Conservation (phyloP, 805 yeast species). For the Yarrowia keelungensis region DNA sequence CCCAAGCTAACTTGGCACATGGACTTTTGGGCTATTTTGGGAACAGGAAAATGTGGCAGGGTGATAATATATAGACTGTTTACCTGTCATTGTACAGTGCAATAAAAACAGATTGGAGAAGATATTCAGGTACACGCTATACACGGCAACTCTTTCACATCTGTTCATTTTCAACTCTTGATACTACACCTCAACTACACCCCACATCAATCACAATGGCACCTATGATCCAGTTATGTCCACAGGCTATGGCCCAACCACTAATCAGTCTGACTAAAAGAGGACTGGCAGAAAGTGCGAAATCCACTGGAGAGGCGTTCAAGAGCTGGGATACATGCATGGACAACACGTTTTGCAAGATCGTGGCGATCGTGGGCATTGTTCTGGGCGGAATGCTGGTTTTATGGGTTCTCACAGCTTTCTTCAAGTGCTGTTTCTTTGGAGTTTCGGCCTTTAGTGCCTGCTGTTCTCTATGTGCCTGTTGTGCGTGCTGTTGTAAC, state of each 20-base stretch:
- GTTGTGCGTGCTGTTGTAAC: conserved; percentile 43
- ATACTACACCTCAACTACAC: neutral
- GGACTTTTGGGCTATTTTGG: conserved; percentile 8
- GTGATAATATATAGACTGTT: conserved; percentile 3
- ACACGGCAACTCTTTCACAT: no score
- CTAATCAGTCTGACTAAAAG: neutral
- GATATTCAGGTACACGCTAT: no score
- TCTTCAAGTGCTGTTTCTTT: conserved; percentile 64
- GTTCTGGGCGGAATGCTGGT: conserved; percentile 59
- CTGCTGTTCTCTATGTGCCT: conserved; percentile 62
- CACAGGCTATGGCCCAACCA: conserved; percentile 8
- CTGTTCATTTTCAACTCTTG: no score
- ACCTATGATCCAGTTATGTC: conserved; percentile 23
- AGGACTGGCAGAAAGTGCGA: conserved; percentile 19
- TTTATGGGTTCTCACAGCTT: conserved; percentile 62
- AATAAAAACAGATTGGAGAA: neutral
- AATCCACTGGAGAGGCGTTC: conserved; percentile 52
- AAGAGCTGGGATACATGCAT: conserved; percentile 78
- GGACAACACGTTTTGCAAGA: conserved; percentile 77
- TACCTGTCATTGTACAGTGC: neutral
- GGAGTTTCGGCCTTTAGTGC: conserved; percentile 61
- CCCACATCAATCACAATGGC: conserved; percentile 4
- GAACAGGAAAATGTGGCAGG: neutral
- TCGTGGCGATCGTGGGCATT: conserved; percentile 76
- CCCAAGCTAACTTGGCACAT: neutral